A percentile compares a stretch with the other conserved stretches of the same genome.
Conservation (phyloP, 2,329 filamentous ascomycete species). For the Trichophyton mentagrophytes region DNA sequence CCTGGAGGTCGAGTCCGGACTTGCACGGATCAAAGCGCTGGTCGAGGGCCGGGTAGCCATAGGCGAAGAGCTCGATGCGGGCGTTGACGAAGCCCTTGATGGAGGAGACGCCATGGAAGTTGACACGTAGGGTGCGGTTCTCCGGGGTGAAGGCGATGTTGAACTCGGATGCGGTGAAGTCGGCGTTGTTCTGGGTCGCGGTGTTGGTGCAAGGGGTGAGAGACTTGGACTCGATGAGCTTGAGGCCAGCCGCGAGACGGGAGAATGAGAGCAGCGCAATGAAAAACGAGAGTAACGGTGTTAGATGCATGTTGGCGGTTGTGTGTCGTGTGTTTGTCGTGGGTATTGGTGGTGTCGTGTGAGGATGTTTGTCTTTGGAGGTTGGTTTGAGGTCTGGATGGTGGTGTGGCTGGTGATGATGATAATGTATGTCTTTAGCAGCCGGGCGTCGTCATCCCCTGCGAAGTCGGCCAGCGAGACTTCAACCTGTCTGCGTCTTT, state of each 20-base stretch:
- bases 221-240: conserved; percentile 66
- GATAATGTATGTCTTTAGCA: too few species aligned
- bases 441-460: not conserved
- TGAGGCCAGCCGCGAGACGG: conserved; percentile 47
- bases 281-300: conserved; percentile 25
- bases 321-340: not conserved
- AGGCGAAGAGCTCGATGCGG: conserved; percentile 63
- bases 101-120: conserved; percentile 69
- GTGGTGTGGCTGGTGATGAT: too few species aligned
- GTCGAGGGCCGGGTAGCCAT: conserved; percentile 62
- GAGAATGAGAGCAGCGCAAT: conserved; percentile 28
- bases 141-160: conserved; percentile 54
- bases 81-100: conserved; percentile 73
- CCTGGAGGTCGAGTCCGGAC: conserved; percentile 44
- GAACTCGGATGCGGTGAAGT: conserved; percentile 79
- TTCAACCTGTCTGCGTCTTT: not conserved
- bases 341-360: not conserved
- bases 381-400: not conserved
- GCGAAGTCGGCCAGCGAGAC: not conserved
- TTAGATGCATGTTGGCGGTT: not conserved
- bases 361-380: not conserved
- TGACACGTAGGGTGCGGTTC: conserved; percentile 59
- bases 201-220: conserved; percentile 74
- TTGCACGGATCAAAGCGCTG: conserved; percentile 64
- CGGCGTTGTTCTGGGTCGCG: conserved; percentile 67